Evolutionary conservation across 2,329 filamentous ascomycete species (phyloP), one percentile per base, ranked within the genome.

Genomic region (Colletotrichum falcatum): DNA sequence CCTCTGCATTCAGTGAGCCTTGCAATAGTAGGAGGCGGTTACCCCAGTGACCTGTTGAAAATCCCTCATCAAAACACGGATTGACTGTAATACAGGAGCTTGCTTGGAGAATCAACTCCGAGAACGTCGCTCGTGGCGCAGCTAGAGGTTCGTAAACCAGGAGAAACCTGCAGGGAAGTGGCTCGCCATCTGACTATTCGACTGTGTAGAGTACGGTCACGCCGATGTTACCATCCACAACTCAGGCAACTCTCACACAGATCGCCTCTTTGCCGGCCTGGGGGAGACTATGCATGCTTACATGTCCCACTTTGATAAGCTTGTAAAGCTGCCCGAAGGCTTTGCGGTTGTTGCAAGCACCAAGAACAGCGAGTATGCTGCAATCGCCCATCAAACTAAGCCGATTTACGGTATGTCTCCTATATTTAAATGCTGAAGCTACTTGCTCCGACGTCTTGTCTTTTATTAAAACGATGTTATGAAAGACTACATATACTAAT

Each of bases 271-370:
- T 80, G 86, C 89, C 35, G 93, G 90, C 20, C 78, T 97, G 14
- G 91, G 64, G 30, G 90, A 93, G 71, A 83, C 89, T 61, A 86
- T 93, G 76, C 87, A 92, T 69, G 84, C 93, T 18, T 95, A 89
- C 87, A 98, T 98, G 95, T 92, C 89, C 74, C 95, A 98, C 79
- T 91, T 90, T 69, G 94, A 98, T 82, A 97, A 97, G 85, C 88
- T 98, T 14, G 87, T 87, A 48, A 83, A 87, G 65, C 85, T 97
- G 48, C 95, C 95, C 11, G 84, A 91, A 44, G 88, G 86, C 49
- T 97, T 97, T 79, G 82, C 88, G 70, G 90, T 87, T 20, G 89
- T 97, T 75, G 94, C 92, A 61, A 91, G 86, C 5, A 95, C 94
- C 2, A 78, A 84, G 61, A 97, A 96, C 82, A 90, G 92, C 0